Evolutionary conservation across 2,329 filamentous ascomycete species (phyloP), one percentile per base, ranked within the genome.

Genomic region (Paecilomyces sp.): DNA sequence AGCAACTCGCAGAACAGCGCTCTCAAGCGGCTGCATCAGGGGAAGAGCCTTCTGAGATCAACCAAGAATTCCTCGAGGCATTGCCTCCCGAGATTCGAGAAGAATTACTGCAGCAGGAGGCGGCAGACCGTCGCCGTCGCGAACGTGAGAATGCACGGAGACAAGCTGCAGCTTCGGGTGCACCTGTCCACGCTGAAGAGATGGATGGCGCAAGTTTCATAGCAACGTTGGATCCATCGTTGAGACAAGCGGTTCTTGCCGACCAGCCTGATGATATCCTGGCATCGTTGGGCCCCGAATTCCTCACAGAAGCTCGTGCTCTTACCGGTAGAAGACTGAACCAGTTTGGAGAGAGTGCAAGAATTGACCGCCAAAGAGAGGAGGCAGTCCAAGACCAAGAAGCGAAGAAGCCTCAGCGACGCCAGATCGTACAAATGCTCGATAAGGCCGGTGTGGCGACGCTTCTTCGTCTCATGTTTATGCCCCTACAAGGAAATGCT

Each of bases 391-490:
- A 74, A 53, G 81, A 79, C 58, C 79, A 85, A 70, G 72, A 72
- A 60, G 62, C 70, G 0, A 83, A 82, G 72, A 93, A 92, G 77
- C 77, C 82, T 41, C 88, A 89, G 68, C 87, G 90, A 60, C 89
- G 90, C 62, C 88, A 91, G 24, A 89, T 95, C 60, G 90, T 96
- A 25, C 94, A 99, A 72, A 96, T 99, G 89, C 85, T 99, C 31
- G 94, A 99, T 75, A 97, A 96, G 76, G 85, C 92, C 54, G 94
- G 95, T 28, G 88, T 99, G 65, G 94, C 95, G 28, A 97, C 94
- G n/a, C 80, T 99, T 34, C 82, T 99, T 52, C 90, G 95, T n/a
- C 83, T 99, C 9, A 97, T 99, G 93, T 99, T 99, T 73, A 92
- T 97, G 67, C 89, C 91, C 55, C 91, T 97, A 65, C 90, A 93